Evolutionary conservation across 257 asterid genomes (phyloP).

Genomic region (Capsicum rhomboideum): DNA sequence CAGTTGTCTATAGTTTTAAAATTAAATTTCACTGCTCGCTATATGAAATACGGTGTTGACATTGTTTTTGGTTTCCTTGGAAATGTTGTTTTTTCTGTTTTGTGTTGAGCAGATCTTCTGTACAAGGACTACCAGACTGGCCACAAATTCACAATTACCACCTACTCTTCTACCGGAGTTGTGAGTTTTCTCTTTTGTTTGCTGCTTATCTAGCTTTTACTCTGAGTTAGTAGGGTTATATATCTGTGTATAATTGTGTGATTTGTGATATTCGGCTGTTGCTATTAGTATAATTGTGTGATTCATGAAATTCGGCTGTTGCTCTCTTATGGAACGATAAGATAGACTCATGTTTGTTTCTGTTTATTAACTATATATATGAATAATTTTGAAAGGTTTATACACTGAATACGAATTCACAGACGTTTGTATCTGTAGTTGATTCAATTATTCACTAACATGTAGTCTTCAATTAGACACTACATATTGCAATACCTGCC

Average conservation of each 20-base stretch:
- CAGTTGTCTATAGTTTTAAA: too few relatives aligned
- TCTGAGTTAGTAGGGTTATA: background rate
- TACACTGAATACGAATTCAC: background rate
- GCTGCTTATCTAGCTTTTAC: conserved; percentile 5
- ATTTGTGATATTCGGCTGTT: too few relatives aligned
- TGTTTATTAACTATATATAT: background rate
- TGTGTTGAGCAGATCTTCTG: conserved; percentile 58
- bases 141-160: conserved; percentile 75
- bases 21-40: too few relatives aligned
- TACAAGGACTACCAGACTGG: conserved; percentile 74
- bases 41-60: too few relatives aligned
- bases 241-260: background rate
- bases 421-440: background rate
- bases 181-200: conserved; percentile 34
- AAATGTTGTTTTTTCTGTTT: too few relatives aligned
- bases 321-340: background rate
- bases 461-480: background rate
- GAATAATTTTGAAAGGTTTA: background rate
- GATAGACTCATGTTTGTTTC: background rate
- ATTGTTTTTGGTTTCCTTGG: too few relatives aligned
- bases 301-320: background rate
- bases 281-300: too few relatives aligned
- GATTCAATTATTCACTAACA: background rate
- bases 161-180: conserved; percentile 85
- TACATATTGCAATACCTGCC: background rate